Evolutionary conservation across 495 filamentous ascomycete genomes (phyloP).

Genomic region (Bathelium albidoporum): DNA sequence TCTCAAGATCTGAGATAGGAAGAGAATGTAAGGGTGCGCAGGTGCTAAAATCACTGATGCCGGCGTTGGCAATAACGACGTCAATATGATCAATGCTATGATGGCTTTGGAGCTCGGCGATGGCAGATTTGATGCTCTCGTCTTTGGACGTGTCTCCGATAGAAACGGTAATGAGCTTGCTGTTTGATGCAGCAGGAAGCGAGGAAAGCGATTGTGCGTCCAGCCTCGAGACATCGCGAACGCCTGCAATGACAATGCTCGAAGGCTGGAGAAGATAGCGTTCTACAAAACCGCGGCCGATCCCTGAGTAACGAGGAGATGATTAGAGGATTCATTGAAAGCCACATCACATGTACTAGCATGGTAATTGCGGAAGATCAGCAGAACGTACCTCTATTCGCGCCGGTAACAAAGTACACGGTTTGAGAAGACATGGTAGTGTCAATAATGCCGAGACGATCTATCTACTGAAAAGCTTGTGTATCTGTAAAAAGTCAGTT

Average conservation of each 20-base stretch:
- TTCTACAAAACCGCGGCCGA: neutral
- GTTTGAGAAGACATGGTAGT: neutral
- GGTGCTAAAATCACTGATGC: conserved; percentile 1
- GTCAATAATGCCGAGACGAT: neutral
- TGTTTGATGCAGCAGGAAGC: neutral
- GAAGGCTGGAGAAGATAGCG: neutral
- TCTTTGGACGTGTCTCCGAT: neutral
- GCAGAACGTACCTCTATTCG: neutral
- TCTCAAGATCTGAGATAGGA: conserved; percentile 6
- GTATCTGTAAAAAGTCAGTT: no score
- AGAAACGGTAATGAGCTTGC: neutral
- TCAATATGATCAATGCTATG: conserved; percentile 17
- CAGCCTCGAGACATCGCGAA: neutral
- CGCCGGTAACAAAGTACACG: neutral
- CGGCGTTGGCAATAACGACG: conserved; percentile 22
- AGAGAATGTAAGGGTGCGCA: conserved; percentile 3
- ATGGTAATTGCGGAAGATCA: neutral
- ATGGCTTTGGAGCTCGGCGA: neutral
- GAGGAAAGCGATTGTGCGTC: neutral
- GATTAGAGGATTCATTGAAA: neutral
- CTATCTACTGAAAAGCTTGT: neutral
- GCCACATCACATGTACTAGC: neutral
- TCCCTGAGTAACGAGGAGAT: neutral
- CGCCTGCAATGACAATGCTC: neutral
- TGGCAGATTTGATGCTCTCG: neutral